phyloP scores from a whole-genome alignment of 805 yeast genomes.

The Candida piceae region DNA sequence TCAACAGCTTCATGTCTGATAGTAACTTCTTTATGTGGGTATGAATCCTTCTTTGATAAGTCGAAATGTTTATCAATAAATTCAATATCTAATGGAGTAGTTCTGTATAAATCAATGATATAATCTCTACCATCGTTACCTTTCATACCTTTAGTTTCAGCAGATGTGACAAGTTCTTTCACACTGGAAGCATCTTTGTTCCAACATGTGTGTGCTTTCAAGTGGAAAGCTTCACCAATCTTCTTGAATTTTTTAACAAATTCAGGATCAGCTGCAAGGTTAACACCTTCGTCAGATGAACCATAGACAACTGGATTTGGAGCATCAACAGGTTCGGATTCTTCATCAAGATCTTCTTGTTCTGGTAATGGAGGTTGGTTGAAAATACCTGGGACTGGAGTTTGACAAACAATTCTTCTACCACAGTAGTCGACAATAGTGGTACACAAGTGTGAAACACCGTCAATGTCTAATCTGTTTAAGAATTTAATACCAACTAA shows the following conservation, averaged over 20 bases:
- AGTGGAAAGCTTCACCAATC: slow-evolving; percentile 71
- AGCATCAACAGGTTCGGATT: slow-evolving; percentile 30
- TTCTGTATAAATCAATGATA: slow-evolving; percentile 75
- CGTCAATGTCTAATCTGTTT: slow-evolving; percentile 58
- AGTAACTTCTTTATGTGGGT: slow-evolving; percentile 78
- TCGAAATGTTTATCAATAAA: slow-evolving; percentile 60
- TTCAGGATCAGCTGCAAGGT: slow-evolving; percentile 43
- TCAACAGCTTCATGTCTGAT: slow-evolving; percentile 85
- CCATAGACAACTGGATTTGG: slow-evolving; percentile 67
- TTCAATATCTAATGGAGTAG: slow-evolving; percentile 79
- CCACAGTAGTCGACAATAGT: slow-evolving; percentile 90
- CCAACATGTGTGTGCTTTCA: slow-evolving; percentile 62
- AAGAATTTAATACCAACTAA: slow-evolving; percentile 63
- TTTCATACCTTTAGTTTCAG: slow-evolving; percentile 76
- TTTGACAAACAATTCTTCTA: slow-evolving; percentile 81
- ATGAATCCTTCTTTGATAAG: slow-evolving; percentile 41
- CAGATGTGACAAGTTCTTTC: slow-evolving; percentile 56
- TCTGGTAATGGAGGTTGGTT: slow-evolving; percentile 36
- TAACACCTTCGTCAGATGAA: slow-evolving; percentile 52
- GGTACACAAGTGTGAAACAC: slow-evolving; percentile 69
- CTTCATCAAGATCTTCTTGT: slow-evolving; percentile 34
- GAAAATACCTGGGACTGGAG: slow-evolving; percentile 92
- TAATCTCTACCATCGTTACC: slow-evolving; percentile 86
- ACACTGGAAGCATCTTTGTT: slow-evolving; percentile 38
- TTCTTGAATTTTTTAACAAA: slow-evolving; percentile 53